These are phyloP conservation scores for Plectosphaerella plurivora DNA, from an alignment of 2,329 filamentous ascomycete genomes.

Conservation along the genomic window DNA sequence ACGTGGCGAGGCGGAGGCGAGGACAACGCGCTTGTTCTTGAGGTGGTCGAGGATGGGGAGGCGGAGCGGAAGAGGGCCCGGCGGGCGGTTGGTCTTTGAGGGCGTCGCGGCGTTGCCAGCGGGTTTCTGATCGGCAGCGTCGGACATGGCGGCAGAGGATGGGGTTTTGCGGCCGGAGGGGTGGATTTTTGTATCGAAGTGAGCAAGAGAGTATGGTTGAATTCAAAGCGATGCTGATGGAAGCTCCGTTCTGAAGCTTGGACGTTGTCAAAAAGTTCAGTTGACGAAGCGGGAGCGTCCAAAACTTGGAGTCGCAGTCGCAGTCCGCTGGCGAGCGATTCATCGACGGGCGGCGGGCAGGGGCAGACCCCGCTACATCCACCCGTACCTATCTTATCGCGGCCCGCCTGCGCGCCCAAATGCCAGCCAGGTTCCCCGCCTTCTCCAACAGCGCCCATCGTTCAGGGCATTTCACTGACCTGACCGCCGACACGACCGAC, in stretches of 20 bases:
- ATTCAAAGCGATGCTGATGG: too few relatives aligned
- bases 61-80: constrained; percentile 60
- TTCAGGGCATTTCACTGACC: too few relatives aligned
- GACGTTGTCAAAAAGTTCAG: neutral
- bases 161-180: neutral
- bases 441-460: too few relatives aligned
- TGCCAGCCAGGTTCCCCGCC: too few relatives aligned
- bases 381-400: constrained; percentile 10
- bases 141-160: constrained; percentile 6
- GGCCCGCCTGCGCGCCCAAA: too few relatives aligned
- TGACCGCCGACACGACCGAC: too few relatives aligned
- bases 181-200: too few relatives aligned
- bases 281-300: neutral
- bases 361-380: constrained; percentile 9
- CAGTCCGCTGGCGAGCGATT: too few relatives aligned
- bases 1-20: constrained; percentile 85
- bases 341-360: neutral
- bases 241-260: too few relatives aligned
- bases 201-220: too few relatives aligned
- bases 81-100: constrained; percentile 33
- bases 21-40: constrained; percentile 74
- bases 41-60: constrained; percentile 76
- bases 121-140: neutral
- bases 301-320: neutral
- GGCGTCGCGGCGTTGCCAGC: constrained; percentile 12